phyloP scores from a whole-genome alignment of 1,284 basidiomycete species.

The Ganoderma boninense region DNA sequence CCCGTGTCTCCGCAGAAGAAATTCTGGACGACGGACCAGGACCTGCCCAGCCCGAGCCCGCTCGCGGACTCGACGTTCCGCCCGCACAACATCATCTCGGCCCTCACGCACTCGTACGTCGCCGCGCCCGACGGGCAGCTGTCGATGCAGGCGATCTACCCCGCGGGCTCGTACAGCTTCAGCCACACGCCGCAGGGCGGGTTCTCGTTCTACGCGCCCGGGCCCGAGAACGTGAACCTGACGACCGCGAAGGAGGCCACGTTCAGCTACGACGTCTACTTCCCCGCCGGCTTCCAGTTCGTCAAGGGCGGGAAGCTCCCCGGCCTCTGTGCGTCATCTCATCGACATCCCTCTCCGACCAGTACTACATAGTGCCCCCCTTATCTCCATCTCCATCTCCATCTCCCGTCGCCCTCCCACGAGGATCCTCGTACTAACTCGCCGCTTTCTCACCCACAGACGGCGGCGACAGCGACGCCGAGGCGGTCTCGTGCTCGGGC shows the following conservation, averaged over 20 bases:
- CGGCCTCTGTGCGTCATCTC: conserved; percentile 41
- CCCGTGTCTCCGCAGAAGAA: conserved; percentile 45
- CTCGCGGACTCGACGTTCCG: conserved; percentile 56
- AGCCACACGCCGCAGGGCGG: conserved; percentile 56
- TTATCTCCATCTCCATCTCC: neutral
- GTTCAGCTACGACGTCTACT: conserved; percentile 67
- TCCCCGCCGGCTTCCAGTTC: conserved; percentile 59
- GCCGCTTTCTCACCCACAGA: conserved; percentile 41
- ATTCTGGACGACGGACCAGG: conserved; percentile 52
- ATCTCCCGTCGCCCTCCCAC: neutral
- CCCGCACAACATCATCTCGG: conserved; percentile 46
- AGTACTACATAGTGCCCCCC: neutral
- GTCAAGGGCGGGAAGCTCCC: conserved; percentile 44
- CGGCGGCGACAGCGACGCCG: conserved; percentile 56
- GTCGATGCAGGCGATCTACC: conserved; percentile 64
- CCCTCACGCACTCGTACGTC: conserved; percentile 51
- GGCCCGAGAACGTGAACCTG: conserved; percentile 53
- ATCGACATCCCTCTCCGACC: too few relatives aligned
- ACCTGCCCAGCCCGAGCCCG: conserved; percentile 43
- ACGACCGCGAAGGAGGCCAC: conserved; percentile 57
- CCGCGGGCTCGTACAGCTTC: conserved; percentile 65
- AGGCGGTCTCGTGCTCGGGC: conserved; percentile 58
- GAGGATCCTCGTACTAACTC: neutral
- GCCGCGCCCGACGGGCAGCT: conserved; percentile 55
- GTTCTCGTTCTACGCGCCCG: conserved; percentile 64